phyloP scores from a whole-genome alignment of 1,139 yeast genomes.

The Wickerhamiella infanticola region DNA sequence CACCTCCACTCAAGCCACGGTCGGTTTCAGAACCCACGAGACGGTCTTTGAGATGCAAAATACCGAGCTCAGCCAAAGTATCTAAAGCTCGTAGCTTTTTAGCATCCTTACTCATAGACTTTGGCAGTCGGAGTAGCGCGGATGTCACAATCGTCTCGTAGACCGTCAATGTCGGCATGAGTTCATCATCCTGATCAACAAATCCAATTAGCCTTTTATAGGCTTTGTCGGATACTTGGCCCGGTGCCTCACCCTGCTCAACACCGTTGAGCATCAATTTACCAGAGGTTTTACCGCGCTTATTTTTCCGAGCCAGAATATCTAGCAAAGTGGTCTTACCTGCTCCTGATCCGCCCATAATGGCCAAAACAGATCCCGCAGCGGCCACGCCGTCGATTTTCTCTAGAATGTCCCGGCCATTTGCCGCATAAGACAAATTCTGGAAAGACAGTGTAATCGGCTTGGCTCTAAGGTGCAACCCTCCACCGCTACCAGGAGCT shows the following conservation, averaged over 20 bases:
- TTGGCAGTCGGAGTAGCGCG: conserved; percentile 76
- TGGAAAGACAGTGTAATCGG: conserved; percentile 70
- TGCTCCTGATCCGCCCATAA: conserved; percentile 98
- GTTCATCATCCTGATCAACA: conserved; percentile 92
- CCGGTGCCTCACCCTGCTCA: conserved; percentile 3
- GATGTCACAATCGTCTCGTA: conserved; percentile 88
- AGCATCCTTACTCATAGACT: conserved; percentile 52
- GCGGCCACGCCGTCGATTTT: conserved; percentile 58
- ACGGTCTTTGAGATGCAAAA: conserved; percentile 65
- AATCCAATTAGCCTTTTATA: conserved; percentile 69
- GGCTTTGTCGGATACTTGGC: conserved; percentile 21
- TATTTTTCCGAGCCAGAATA: conserved; percentile 75
- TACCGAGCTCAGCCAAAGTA: conserved; percentile 72
- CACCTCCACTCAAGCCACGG: conserved; percentile 84
- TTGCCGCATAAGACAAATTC: conserved; percentile 47
- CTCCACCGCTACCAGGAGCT: not conserved
- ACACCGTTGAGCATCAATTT: conserved; percentile 57
- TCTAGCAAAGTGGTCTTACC: conserved; percentile 91
- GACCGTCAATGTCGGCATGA: conserved; percentile 85
- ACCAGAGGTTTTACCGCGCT: conserved; percentile 56
- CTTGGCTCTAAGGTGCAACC: conserved; percentile 19
- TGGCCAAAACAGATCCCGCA: conserved; percentile 84
- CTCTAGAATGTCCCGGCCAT: conserved; percentile 40
- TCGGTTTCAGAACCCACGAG: conserved; percentile 78
- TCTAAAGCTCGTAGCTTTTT: conserved; percentile 72